Evolutionary conservation across 306 rosid species (phyloP).

Genomic region (Ziziphus jujuba): DNA sequence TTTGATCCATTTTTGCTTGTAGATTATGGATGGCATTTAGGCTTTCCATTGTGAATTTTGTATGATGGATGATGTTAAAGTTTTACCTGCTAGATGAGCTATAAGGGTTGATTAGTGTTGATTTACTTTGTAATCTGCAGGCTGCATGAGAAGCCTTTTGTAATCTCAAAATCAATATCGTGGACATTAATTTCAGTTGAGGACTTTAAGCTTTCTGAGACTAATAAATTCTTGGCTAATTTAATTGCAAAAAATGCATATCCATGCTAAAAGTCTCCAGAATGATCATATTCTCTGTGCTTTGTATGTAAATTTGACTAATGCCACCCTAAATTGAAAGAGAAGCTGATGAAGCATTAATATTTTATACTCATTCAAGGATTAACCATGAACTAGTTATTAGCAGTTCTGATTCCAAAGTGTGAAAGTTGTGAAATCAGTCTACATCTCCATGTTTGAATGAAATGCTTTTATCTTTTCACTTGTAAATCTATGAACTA

Average conservation of each 20-base stretch:
- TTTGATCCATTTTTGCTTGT: too few relatives aligned
- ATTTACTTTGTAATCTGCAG: neutral
- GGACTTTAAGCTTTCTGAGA: too few relatives aligned
- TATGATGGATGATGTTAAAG: too few relatives aligned
- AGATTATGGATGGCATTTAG: too few relatives aligned
- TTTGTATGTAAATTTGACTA: constrained; percentile 1
- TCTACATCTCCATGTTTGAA: too few relatives aligned
- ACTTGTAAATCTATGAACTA: neutral
- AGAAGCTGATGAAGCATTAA: neutral
- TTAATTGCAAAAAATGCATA: too few relatives aligned
- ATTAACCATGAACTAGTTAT: neutral
- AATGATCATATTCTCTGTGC: neutral
- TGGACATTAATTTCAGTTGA: too few relatives aligned
- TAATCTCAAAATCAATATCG: neutral
- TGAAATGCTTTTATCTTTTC: too few relatives aligned
- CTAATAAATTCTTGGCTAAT: too few relatives aligned
- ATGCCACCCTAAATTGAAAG: neutral
- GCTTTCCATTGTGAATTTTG: too few relatives aligned
- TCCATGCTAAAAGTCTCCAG: too few relatives aligned
- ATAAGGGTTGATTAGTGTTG: neutral
- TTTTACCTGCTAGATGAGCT: constrained; percentile 1
- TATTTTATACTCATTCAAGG: neutral
- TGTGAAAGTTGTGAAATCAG: neutral
- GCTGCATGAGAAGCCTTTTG: constrained; percentile 4
- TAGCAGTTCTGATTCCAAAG: neutral